Conservation (phyloP, 2,329 filamentous ascomycete species). For the Macroventuria anomochaeta region DNA sequence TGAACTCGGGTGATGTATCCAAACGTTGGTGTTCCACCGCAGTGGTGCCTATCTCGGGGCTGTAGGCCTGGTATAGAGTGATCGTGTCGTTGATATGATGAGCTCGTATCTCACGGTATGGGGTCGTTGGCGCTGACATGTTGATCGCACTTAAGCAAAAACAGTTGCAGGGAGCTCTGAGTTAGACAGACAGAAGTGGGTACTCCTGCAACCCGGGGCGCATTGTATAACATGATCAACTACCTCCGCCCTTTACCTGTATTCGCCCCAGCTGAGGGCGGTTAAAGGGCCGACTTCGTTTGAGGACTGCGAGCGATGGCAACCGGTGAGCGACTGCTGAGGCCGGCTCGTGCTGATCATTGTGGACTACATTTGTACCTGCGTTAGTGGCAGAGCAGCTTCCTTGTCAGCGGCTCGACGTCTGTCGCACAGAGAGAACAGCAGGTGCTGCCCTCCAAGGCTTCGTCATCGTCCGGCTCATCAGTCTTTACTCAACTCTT, state of each 20-base stretch:
- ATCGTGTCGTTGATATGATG: background rate
- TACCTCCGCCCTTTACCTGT: background rate
- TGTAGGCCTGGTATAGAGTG: background rate
- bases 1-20: background rate
- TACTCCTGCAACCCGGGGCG: background rate
- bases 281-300: background rate
- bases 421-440: background rate
- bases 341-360: background rate
- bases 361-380: background rate
- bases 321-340: constrained; percentile 1
- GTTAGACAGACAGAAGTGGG: no score
- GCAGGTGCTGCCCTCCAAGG: background rate
- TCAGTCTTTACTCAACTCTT: background rate
- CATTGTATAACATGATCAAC: background rate
- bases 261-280: background rate
- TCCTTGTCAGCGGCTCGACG: background rate
- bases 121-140: background rate
- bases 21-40: background rate
- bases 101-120: background rate
- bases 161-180: background rate
- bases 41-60: background rate
- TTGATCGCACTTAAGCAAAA: background rate
- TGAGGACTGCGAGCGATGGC: background rate
- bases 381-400: background rate
- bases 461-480: background rate